These are phyloP conservation scores for Stramenopiles sp. DNA, from an alignment of 352 stramenopile genomes.

Conservation along the genomic window DNA sequence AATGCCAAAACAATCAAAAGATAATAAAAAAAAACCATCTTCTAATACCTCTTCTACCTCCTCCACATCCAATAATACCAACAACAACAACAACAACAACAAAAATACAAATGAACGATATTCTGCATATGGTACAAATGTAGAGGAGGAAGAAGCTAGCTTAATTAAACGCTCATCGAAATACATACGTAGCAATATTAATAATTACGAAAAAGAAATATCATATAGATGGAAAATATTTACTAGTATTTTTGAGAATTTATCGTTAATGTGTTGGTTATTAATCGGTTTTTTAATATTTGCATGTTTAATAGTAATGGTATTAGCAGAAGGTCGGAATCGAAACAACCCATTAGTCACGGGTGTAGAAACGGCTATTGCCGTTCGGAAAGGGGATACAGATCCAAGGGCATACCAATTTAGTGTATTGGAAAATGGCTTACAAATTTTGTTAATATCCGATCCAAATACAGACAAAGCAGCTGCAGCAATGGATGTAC, in stretches of 20 bases:
- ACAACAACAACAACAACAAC: no score
- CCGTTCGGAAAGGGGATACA: background rate
- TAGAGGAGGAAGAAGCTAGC: background rate
- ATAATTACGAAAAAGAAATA: background rate
- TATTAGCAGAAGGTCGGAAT: background rate
- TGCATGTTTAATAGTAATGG: background rate
- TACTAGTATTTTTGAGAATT: no score
- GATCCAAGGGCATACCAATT: background rate
- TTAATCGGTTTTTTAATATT: no score
- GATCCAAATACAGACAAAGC: conserved; percentile 71
- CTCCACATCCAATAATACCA: no score
- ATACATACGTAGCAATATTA: background rate
- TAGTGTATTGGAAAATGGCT: background rate
- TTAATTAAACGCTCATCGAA: background rate
- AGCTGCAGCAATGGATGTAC: conserved; percentile 75
- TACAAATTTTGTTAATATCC: conserved; percentile 46
- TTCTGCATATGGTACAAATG: background rate
- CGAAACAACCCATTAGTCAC: background rate
- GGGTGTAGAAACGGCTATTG: background rate
- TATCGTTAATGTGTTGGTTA: no score
- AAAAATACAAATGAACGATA: no score
- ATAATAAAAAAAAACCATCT: no score
- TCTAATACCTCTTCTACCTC: no score
- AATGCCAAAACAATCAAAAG: no score
- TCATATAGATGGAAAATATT: no score